Percentiles rank a stretch among this genome's conserved stretches.
phyloP scores from a whole-genome alignment of 2,329 filamentous ascomycete genomes.

The Beauveria sp. region DNA sequence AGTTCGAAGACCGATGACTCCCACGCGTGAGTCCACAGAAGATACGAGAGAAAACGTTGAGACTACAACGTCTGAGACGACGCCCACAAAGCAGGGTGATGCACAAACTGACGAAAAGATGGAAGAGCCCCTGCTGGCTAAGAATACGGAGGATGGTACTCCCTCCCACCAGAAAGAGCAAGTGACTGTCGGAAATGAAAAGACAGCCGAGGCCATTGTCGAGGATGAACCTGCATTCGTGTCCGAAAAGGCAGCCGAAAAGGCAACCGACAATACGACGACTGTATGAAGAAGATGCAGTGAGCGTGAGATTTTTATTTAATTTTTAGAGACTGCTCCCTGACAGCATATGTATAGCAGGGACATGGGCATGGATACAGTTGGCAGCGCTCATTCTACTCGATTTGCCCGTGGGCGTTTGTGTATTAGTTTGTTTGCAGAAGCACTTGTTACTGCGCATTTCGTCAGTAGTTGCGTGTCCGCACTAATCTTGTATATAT shows the following conservation, averaged over 20 bases:
- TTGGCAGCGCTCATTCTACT: not conserved
- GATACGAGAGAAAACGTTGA: conserved; percentile 1
- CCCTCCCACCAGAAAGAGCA: not conserved
- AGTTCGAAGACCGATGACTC: conserved; percentile 16
- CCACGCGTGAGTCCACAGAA: conserved; percentile 16
- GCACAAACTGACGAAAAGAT: not conserved
- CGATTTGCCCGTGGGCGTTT: not conserved
- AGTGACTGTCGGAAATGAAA: not conserved
- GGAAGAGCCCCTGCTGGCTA: not conserved
- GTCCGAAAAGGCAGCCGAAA: not conserved
- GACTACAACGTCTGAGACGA: not conserved
- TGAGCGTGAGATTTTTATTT: not conserved
- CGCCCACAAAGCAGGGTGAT: not conserved
- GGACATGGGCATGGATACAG: not conserved
- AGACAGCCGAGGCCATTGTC: not conserved
- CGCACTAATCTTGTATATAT: not conserved
- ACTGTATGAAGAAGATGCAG: not conserved
- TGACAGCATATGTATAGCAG: not conserved
- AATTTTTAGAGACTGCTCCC: not conserved
- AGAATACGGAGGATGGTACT: not conserved
- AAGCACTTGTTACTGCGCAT: too few species aligned
- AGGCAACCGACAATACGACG: not conserved
- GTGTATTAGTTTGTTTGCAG: not conserved
- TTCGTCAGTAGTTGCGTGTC: not conserved
- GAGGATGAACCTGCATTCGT: not conserved